Evolutionary conservation across 306 rosid genomes (phyloP), one percentile per base, ranked within the genome.

Genomic region (Sicyos baderoa): DNA sequence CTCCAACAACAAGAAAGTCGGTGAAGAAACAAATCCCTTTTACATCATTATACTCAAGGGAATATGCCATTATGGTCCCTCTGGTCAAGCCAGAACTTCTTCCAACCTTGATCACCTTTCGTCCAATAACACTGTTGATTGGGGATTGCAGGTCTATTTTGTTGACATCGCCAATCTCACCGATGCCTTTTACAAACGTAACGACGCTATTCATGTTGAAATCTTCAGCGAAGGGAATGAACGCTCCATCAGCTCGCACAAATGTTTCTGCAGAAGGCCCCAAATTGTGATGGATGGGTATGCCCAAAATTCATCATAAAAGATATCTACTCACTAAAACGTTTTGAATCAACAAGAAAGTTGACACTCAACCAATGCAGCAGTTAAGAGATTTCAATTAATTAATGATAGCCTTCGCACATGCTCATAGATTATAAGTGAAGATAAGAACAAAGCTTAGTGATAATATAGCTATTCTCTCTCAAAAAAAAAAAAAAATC

Each of bases 221-320:
- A 79, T 86, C 97, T 74, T 88, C 90, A 0, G 95, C 88, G 77
- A 94, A 94, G 32, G 97, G 97, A 71, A 94, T 88, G 84, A 94
- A 94, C 57, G 97, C 99, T 42, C 99, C 99, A 74, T 94, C 99
- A 69, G 96, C 99, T 78, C 99, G 84, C 72, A 94, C 99, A 79
- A 94, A 94, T 84, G 99, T 94, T 83, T 94, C 99, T 94, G 95
- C 86, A 82, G 71, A 58, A 44, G 75, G 72, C 76, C 78, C 70
- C 86, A 82, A 80, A 76, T 75, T 47, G 37, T 48, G 32, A 19
- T 13, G 53, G 17, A 19, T 12, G 54, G 17, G 7, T 21, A 44
- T 64, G 70, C 70, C 22, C 12, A 64, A 8, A 64, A 22, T 64
- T 64, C 37, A 44, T 64, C 37, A 65, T 45, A 65, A 5, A 64